These are phyloP conservation scores for Vitis riparia DNA, from an alignment of 164 flowering plant genomes.

Conservation along the genomic window DNA sequence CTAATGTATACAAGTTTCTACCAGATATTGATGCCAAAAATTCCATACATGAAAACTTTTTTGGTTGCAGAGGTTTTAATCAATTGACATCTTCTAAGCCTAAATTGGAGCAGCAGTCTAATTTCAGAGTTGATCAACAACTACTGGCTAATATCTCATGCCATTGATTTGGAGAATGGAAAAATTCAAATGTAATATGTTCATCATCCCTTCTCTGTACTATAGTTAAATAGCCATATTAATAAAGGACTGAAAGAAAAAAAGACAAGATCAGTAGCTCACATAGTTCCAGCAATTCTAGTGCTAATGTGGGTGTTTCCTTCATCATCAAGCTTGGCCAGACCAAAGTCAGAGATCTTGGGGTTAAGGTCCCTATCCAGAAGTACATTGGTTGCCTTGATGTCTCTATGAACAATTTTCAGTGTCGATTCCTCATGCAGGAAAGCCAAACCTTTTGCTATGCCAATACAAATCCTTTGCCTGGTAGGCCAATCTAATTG, in stretches of 20 bases:
- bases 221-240: too few species aligned
- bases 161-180: too few species aligned
- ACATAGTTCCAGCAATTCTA: conserved; percentile 26
- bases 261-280: background rate
- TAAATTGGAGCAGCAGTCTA: too few species aligned
- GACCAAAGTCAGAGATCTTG: conserved; percentile 30
- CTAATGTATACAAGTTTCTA: too few species aligned
- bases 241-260: too few species aligned
- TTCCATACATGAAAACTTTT: too few species aligned
- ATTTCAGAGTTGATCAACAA: too few species aligned
- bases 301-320: conserved; percentile 13
- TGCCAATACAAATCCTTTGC: conserved; percentile 13
- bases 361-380: conserved; percentile 26
- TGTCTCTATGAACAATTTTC: conserved; percentile 19
- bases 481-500: conserved; percentile 22
- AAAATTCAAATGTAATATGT: background rate
- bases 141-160: too few species aligned
- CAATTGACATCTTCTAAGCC: too few species aligned
- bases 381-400: conserved; percentile 9
- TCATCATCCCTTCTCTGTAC: conserved; percentile 20
- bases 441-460: conserved; percentile 23
- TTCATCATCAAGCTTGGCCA: conserved; percentile 30
- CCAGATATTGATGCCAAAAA: too few species aligned
- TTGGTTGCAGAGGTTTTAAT: too few species aligned
- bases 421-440: conserved; percentile 28